phyloP scores from a whole-genome alignment of 129 eudicot genomes.

The Cynara cardunculus region DNA sequence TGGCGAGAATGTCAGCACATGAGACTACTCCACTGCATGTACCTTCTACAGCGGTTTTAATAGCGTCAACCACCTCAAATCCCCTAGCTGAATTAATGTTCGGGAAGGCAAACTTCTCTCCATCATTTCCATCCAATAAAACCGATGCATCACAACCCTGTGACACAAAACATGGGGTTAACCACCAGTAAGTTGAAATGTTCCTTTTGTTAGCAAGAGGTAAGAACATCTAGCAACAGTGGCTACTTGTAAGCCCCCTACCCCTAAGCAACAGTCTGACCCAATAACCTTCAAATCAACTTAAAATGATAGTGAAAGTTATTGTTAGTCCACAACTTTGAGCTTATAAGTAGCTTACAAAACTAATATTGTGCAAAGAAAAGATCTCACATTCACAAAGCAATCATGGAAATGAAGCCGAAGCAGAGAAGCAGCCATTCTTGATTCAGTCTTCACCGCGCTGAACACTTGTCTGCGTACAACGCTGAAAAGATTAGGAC shows the following conservation, averaged over 20 bases:
- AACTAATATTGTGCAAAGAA: too few relatives aligned
- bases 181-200: not conserved
- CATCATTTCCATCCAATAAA: slow-evolving; percentile 63
- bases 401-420: slow-evolving; percentile 15
- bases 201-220: not conserved
- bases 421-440: slow-evolving; percentile 25
- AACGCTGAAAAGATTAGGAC: slow-evolving; percentile 39
- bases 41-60: slow-evolving; percentile 64
- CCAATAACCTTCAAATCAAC: not conserved
- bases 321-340: not conserved
- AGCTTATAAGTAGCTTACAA: too few relatives aligned
- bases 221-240: not conserved
- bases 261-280: not conserved
- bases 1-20: slow-evolving; percentile 72
- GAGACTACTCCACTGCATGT: slow-evolving; percentile 72
- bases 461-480: slow-evolving; percentile 43
- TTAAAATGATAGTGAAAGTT: not conserved
- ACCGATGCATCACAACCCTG: slow-evolving; percentile 88
- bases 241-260: too few relatives aligned
- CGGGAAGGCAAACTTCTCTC: slow-evolving; percentile 68
- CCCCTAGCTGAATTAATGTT: slow-evolving; percentile 74
- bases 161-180: not conserved
- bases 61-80: slow-evolving; percentile 61
- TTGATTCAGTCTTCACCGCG: slow-evolving; percentile 36
- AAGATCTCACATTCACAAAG: slow-evolving; percentile 29